Base-by-base conservation (phyloP, 1,284 basidiomycete genomes). In the Heimioporus retisporus region DNA sequence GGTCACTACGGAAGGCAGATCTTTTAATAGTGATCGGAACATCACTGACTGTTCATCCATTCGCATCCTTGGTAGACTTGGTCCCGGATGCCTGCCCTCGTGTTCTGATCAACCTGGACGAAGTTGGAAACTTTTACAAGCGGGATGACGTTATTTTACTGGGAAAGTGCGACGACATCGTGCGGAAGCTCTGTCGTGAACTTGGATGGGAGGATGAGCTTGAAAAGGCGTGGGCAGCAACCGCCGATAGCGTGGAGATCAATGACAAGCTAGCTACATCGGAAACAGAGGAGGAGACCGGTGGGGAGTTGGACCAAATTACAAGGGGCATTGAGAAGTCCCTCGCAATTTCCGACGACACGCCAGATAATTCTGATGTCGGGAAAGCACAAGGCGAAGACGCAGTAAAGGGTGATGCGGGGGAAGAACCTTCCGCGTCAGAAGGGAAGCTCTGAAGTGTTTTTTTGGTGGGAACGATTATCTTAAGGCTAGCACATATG, bases 11-110 rank as follows among this genome's bases (percentile, higher is more conserved):
- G 35, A 74, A 84, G 5, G 94, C 94, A 4, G 96, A 99, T 78
- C 84, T 99, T 15, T 87, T 99, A 23, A 90, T 99, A 71, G 90
- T 98, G 42, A 91, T 99, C 71, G 97, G 97, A 35, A 99, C 97
- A 0, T 97, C 96, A 4, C 85, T 97, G 35, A 91, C 90, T 8
- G 92, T 94, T 14, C 87, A 91, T 63, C 93, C 93, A 5, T 94
- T 95, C 73, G 92, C 93, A 3, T 85, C 86, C 2, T 85, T 95
- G 31, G 85, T 88, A 13, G 76, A 81, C 42, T 75, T 87, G 70
- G 86, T 88, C 2, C 80, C 82, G 13, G 68, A 79, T 4, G 69
- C 70, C 19, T 93, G 91, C 73, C 90, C 88, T n/a, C 88, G 93
- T 40, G 72, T 78, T 40, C 68, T 81, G 48, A 88, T 94, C 73